Evolutionary conservation across 768 basidiomycete species (phyloP).

Genomic region (Suillus subaureus): DNA sequence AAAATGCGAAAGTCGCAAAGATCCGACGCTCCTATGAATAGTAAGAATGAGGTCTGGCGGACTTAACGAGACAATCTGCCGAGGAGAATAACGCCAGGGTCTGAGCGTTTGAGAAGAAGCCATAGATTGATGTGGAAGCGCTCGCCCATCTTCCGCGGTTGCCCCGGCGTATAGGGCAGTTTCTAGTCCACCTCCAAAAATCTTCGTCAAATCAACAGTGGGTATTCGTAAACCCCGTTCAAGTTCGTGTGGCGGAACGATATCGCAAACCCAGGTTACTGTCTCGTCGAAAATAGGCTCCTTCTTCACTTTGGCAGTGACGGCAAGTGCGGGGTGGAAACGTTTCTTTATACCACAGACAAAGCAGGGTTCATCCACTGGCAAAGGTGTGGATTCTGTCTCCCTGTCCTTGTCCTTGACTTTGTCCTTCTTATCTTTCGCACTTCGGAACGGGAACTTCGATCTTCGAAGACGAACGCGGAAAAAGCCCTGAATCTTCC

Average conservation of each 20-base stretch:
- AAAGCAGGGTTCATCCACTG: conserved; percentile 28
- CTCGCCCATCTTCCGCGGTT: conserved; percentile 2
- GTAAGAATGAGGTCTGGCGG: conserved; percentile 33
- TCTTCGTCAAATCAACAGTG: conserved; percentile 19
- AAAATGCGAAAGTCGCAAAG: conserved; percentile 24
- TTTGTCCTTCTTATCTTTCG: conserved; percentile 25
- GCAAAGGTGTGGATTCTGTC: conserved; percentile 22
- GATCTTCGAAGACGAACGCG: conserved; percentile 28
- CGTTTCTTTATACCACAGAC: conserved; percentile 33
- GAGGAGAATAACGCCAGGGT: conserved; percentile 22
- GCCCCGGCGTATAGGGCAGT: conserved; percentile 12
- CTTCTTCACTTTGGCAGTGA: conserved; percentile 14
- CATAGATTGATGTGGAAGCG: conserved; percentile 8
- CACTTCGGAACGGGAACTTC: conserved; percentile 12
- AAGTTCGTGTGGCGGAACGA: conserved; percentile 26
- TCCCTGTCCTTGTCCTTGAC: conserved; percentile 22
- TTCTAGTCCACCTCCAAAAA: conserved; percentile 21
- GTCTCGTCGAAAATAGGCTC: conserved; percentile 15
- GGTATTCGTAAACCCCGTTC: conserved; percentile 22
- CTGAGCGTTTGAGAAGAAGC: conserved; percentile 12
- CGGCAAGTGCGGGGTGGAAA: conserved; percentile 25
- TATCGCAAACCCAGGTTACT: conserved; percentile 24
- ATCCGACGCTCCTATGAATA: conserved; percentile 25
- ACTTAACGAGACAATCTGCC: conserved; percentile 22
- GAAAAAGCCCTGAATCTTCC: conserved; percentile 42